These are phyloP conservation scores for Diaporthe eres DNA, from an alignment of 2,329 filamentous ascomycete genomes.

Conservation along the genomic window DNA sequence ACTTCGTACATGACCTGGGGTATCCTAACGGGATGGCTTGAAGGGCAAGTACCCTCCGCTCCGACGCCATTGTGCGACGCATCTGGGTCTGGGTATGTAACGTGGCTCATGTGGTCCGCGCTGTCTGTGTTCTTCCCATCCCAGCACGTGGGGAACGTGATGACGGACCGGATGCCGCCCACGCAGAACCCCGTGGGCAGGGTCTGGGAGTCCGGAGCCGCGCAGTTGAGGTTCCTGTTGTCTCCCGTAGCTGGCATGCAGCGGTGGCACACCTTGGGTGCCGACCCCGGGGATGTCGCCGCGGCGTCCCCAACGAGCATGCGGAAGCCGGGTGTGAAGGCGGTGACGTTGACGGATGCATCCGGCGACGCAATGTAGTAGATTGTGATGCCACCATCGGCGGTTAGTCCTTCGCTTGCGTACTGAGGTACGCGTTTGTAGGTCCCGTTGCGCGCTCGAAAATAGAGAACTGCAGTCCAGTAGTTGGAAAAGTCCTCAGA, in stretches of 20 bases:
- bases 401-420: constrained; percentile 55
- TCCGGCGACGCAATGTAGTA: constrained; percentile 50
- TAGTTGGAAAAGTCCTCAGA: constrained; percentile 40
- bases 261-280: constrained; percentile 51
- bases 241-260: constrained; percentile 53
- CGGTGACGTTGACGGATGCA: constrained; percentile 47
- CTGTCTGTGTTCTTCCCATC: constrained; percentile 65
- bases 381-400: constrained; percentile 56
- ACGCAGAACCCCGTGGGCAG: constrained; percentile 52
- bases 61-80: constrained; percentile 56
- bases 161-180: constrained; percentile 50
- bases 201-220: constrained; percentile 55
- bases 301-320: constrained; percentile 57
- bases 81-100: constrained; percentile 59
- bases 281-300: constrained; percentile 46
- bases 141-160: constrained; percentile 59
- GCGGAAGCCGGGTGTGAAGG: constrained; percentile 59
- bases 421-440: constrained; percentile 38
- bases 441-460: constrained; percentile 35
- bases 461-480: constrained; percentile 36
- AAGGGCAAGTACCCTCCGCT: constrained; percentile 50
- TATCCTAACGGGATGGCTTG: constrained; percentile 47
- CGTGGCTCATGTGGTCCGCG: constrained; percentile 56
- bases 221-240: constrained; percentile 44
- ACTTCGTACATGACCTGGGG: constrained; percentile 48